Evolutionary conservation across 306 rosid genomes (phyloP).

Genomic region (Rubus idaeus): DNA sequence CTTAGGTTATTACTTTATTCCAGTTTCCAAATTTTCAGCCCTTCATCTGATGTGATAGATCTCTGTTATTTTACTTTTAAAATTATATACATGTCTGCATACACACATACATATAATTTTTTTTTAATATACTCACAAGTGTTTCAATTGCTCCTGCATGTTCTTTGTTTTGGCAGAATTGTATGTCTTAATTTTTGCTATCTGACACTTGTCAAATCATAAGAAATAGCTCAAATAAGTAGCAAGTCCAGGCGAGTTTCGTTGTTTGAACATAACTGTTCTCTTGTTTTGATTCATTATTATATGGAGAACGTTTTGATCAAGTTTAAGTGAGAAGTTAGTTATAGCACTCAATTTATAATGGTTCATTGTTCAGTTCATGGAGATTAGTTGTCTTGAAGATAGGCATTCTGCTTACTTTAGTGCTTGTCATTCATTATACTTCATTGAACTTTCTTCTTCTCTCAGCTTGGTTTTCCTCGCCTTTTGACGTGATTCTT

Average conservation of each 20-base stretch:
- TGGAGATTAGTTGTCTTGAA: conserved; percentile 7
- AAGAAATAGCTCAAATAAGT: background rate
- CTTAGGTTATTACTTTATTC: conserved; percentile 22
- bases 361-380: background rate
- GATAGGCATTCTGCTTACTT: conserved; percentile 25
- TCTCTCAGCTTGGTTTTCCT: background rate
- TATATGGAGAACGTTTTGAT: background rate
- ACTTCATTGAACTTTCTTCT: background rate
- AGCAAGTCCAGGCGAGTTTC: background rate
- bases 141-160: background rate
- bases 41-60: conserved; percentile 17
- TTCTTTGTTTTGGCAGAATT: background rate
- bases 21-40: conserved; percentile 9
- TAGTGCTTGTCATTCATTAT: background rate
- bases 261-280: background rate
- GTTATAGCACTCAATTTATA: background rate
- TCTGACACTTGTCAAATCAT: conserved; percentile 10
- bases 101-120: background rate
- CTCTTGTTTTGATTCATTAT: background rate
- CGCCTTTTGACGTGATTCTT: conserved; percentile 13
- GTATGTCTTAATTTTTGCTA: background rate
- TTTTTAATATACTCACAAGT: background rate
- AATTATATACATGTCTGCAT: background rate
- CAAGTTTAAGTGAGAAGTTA: background rate
- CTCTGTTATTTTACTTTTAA: background rate